These are phyloP conservation scores for Nidula niveotomentosa DNA, from an alignment of 1,284 basidiomycete species.

Conservation along the genomic window DNA sequence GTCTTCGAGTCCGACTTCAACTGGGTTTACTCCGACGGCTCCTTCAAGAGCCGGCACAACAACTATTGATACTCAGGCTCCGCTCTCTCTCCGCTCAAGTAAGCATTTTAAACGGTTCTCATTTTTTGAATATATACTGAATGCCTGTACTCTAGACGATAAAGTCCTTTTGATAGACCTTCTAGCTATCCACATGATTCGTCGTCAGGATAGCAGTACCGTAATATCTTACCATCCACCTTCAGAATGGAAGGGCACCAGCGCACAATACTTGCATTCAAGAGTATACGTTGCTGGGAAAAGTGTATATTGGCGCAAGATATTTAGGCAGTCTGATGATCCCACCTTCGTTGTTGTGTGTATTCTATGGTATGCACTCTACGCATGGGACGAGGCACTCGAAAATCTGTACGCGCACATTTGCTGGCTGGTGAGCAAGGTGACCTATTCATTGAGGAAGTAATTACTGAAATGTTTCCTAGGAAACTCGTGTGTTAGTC, in stretches of 20 bases:
- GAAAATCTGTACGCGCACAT: slow-evolving; percentile 44
- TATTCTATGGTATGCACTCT: slow-evolving; percentile 50
- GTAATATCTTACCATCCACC: slow-evolving; percentile 46
- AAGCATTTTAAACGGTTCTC: too few species aligned
- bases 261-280: slow-evolving; percentile 35
- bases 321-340: slow-evolving; percentile 39
- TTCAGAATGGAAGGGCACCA: slow-evolving; percentile 14
- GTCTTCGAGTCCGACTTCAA: slow-evolving; percentile 13
- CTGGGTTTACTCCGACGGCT: slow-evolving; percentile 6
- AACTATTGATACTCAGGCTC: slow-evolving; percentile 33
- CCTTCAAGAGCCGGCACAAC: slow-evolving; percentile 11
- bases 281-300: slow-evolving; percentile 42
- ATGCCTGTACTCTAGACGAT: too few species aligned
- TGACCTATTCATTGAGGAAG: too few species aligned
- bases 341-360: slow-evolving; percentile 47
- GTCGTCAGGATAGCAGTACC: slow-evolving; percentile 31
- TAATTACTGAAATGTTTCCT: too few species aligned
- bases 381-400: slow-evolving; percentile 53
- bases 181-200: slow-evolving; percentile 39
- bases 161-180: slow-evolving; percentile 34
- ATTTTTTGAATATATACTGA: too few species aligned
- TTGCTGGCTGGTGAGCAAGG: slow-evolving; percentile 31
- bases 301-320: slow-evolving; percentile 51
- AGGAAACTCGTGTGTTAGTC: slow-evolving; percentile 36
- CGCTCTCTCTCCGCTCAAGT: slow-evolving; percentile 24